phyloP scores from a whole-genome alignment of 306 rosid species.

The Cicer bijugum region DNA sequence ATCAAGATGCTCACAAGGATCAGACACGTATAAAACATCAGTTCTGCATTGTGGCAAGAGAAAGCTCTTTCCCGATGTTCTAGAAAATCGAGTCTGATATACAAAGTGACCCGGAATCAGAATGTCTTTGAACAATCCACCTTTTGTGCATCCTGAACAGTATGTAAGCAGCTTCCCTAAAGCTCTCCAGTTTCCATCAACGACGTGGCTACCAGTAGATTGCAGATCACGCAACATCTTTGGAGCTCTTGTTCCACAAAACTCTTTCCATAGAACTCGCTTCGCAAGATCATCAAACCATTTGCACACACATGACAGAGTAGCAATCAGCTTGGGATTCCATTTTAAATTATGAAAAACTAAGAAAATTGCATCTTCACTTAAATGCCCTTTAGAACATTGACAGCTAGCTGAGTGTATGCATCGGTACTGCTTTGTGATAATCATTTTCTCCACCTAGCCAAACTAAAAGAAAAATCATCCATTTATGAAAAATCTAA shows the following conservation, averaged over 20 bases:
- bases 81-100: conserved; percentile 79
- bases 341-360: conserved; percentile 76
- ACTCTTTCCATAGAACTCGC: conserved; percentile 92
- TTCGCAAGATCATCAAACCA: conserved; percentile 99
- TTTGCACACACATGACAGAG: conserved; percentile 86
- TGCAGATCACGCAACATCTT: conserved; percentile 92
- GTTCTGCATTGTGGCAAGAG: conserved; percentile 89
- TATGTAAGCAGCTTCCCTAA: conserved; percentile 85
- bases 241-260: conserved; percentile 85
- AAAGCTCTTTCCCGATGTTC: conserved; percentile 95
- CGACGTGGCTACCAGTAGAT: conserved; percentile 82
- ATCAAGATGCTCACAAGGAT: conserved; percentile 96
- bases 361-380: conserved; percentile 80
- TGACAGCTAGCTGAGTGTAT: conserved; percentile 89
- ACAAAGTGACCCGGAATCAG: conserved; percentile 93
- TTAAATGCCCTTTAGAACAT: conserved; percentile 87
- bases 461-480: conserved; percentile 26
- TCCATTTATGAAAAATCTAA: conserved; percentile 32
- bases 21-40: conserved; percentile 87
- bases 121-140: conserved; percentile 72
- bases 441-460: conserved; percentile 70
- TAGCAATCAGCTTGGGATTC: conserved; percentile 87
- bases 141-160: conserved; percentile 86
- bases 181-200: conserved; percentile 98
- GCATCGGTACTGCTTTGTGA: conserved; percentile 90